phyloP scores from a whole-genome alignment of 176 grass and related monocot species.

The Lolium perenne region DNA sequence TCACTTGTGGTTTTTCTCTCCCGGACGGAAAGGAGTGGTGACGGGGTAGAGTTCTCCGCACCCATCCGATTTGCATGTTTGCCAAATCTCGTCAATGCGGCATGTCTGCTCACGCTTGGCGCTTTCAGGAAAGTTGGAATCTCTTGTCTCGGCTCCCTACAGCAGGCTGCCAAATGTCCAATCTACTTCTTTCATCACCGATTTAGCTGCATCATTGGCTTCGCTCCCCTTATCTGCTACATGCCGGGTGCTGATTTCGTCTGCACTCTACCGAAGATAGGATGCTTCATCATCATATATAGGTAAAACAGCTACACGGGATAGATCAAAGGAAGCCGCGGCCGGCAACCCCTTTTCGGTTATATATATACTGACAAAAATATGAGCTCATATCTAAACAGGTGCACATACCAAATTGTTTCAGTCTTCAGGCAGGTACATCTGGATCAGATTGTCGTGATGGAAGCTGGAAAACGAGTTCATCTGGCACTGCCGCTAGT shows the following conservation, averaged over 20 bases:
- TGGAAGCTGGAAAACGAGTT: neutral
- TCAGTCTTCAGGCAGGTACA: neutral
- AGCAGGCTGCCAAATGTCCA: neutral
- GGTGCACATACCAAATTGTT: neutral
- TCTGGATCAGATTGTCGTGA: neutral
- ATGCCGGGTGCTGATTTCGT: neutral
- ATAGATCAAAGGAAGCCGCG: neutral
- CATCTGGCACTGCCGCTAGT: too few species aligned
- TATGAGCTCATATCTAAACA: neutral
- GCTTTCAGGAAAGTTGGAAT: conserved; percentile 44
- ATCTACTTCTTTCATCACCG: neutral
- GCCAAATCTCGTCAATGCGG: too few species aligned
- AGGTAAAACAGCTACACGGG: neutral
- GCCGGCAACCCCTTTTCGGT: neutral
- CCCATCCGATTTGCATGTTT: neutral
- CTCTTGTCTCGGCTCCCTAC: neutral
- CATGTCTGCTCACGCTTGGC: neutral
- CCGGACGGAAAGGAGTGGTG: neutral
- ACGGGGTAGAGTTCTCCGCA: neutral
- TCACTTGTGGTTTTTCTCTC: too few species aligned
- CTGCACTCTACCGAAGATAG: neutral
- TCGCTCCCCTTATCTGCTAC: neutral
- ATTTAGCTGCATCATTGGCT: conserved; percentile 16
- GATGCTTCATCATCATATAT: neutral
- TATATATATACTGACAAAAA: neutral